Evolutionary conservation across 331 rosid species (phyloP).

Genomic region (Rosa hybrid): DNA sequence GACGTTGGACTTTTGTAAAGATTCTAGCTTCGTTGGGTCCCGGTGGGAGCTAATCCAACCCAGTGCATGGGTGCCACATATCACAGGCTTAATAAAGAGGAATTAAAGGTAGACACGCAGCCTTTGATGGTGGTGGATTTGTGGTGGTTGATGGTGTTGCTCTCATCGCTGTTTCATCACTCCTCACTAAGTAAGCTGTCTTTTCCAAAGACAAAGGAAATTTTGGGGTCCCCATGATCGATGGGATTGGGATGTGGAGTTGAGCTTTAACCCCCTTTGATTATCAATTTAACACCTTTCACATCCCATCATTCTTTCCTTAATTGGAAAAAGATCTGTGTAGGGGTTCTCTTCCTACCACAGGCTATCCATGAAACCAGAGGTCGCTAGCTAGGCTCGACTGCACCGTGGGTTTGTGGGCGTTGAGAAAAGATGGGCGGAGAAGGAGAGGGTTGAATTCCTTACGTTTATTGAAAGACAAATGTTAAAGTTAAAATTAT

Average conservation of each 20-base stretch:
- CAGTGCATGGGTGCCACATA: constrained; percentile 78
- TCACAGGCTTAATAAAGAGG: constrained; percentile 15
- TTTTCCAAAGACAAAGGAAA: constrained; percentile 67
- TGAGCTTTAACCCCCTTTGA: constrained; percentile 29
- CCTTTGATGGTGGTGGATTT: constrained; percentile 26
- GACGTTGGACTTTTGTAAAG: constrained; percentile 50
- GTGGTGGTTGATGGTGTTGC: neutral
- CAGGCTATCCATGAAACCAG: neutral
- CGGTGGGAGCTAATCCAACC: constrained; percentile 30
- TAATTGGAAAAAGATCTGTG: constrained; percentile 32
- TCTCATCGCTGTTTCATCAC: too few species aligned
- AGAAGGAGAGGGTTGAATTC: too few species aligned
- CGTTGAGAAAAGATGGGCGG: neutral
- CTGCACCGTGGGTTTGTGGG: neutral
- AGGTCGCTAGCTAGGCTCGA: neutral
- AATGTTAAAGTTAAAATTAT: too few species aligned
- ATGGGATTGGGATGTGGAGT: constrained; percentile 37
- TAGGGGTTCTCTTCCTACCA: neutral
- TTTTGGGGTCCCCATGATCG: constrained; percentile 40
- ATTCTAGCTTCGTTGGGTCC: constrained; percentile 38
- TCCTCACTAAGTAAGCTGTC: constrained; percentile 35
- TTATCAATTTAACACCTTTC: constrained; percentile 15
- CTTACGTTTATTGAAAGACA: too few species aligned
- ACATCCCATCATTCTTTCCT: constrained; percentile 27
- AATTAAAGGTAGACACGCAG: constrained; percentile 32